Evolutionary conservation across 2,329 filamentous ascomycete genomes (phyloP), one percentile per base, ranked within the genome.

Genomic region (Colletotrichum melonis): DNA sequence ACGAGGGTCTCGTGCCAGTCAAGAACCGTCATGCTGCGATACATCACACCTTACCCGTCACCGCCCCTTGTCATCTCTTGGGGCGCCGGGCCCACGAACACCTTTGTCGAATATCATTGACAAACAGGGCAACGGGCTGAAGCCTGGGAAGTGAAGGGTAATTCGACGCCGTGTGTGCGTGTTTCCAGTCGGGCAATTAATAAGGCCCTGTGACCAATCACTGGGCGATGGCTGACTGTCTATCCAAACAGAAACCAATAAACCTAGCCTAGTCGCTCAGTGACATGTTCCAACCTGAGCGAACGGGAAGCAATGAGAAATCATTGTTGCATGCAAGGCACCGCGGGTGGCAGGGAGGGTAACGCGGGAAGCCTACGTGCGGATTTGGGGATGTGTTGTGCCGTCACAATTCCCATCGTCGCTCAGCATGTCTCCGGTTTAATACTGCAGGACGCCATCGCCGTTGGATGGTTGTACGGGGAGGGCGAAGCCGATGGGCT

Each of bases 1-100:
- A 79, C 77, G 81, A 80, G 81, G 81, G 83, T 82, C 83, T 84
- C 83, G 83, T 84, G 84, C 81, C 80, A 78, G 77, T 75, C 79
- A 75, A 65, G 81, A 80, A 83, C 83, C 84, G 83, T 62, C 69
- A 69, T 73, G 59, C 38, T 69, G 46, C 60, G 66, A 73, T 63
- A 49, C 69, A 69, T 73, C 64, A 30, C 65, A 46, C 60, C 60
- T 69, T 63, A 56, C 56, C 66, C 42, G 64, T 69, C 73, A 63
- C 60, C 70, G 60, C 63, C 62, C 70, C 67, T 66, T 70, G 70
- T 73, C 60, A 65, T 73, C 59, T 49, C 28, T 46, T 8, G 42
- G 38, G 16, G 38, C 38, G 38, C 38, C 38, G 38, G 59, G 32
- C 56, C 67, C 67, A 66, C 60, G 46, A 70, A 54, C 68, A 35